Evolutionary conservation across 345 rosid genomes (phyloP).

Genomic region (Eucalyptus albens): DNA sequence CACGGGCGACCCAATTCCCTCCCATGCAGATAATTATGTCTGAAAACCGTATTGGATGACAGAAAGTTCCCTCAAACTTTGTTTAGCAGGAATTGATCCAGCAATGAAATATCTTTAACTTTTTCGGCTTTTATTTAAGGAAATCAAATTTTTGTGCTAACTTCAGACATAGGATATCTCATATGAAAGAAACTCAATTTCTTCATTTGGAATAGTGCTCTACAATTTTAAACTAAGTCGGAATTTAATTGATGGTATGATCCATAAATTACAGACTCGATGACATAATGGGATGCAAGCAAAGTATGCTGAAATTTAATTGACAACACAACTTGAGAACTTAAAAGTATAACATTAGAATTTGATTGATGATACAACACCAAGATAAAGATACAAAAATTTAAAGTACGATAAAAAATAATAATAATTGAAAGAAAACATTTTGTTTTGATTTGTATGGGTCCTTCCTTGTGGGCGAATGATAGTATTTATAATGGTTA

Average conservation of each 20-base stretch:
- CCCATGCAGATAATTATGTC: neutral
- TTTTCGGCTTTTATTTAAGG: neutral
- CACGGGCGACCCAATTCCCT: neutral
- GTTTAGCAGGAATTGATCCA: too few species aligned
- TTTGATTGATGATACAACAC: fast-evolving
- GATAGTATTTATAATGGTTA: too few species aligned
- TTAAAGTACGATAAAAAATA: too few species aligned
- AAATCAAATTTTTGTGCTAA: neutral
- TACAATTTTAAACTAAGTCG: neutral
- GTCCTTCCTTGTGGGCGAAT: too few species aligned
- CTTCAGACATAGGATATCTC: fast-evolving
- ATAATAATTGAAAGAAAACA: too few species aligned
- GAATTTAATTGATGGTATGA: too few species aligned
- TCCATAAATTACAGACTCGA: neutral
- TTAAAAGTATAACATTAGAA: too few species aligned
- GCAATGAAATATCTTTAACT: too few species aligned
- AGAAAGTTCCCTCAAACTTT: neutral
- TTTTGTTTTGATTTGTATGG: neutral
- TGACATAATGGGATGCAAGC: neutral
- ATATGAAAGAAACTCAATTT: fast-evolving
- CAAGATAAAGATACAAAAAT: neutral
- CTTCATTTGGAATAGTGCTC: too few species aligned
- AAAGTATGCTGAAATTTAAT: too few species aligned
- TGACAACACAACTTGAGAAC: neutral
- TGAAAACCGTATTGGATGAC: neutral